These are phyloP conservation scores for Akanthomyces uredinophilus DNA, from an alignment of 2,329 filamentous ascomycete genomes.

Conservation along the genomic window DNA sequence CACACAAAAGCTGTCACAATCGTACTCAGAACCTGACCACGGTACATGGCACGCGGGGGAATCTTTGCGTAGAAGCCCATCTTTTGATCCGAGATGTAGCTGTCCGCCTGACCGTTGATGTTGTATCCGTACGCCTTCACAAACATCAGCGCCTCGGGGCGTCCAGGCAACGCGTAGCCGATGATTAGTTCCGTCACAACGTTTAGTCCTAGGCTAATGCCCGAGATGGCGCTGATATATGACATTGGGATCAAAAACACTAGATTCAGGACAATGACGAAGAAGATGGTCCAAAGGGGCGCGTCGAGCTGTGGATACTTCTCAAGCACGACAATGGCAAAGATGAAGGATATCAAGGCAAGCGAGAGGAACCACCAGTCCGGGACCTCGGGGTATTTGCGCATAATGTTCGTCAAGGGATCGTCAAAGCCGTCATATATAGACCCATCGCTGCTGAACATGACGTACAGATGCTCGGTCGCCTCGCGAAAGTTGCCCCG, in stretches of 20 bases:
- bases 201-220: slow-evolving; percentile 40
- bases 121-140: slow-evolving; percentile 49
- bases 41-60: slow-evolving; percentile 29
- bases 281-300: slow-evolving; percentile 27
- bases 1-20: slow-evolving; percentile 35
- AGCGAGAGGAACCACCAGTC: slow-evolving; percentile 39
- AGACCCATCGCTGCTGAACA: slow-evolving; percentile 31
- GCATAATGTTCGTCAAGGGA: slow-evolving; percentile 38
- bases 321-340: slow-evolving; percentile 28
- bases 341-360: slow-evolving; percentile 24
- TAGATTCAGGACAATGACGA: slow-evolving; percentile 31
- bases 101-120: slow-evolving; percentile 37
- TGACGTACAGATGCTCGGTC: slow-evolving; percentile 30
- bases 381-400: slow-evolving; percentile 40
- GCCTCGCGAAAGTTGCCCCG: slow-evolving; percentile 31
- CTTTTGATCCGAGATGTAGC: slow-evolving; percentile 32
- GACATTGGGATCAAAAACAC: slow-evolving; percentile 37
- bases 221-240: slow-evolving; percentile 36
- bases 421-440: slow-evolving; percentile 40
- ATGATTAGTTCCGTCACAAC: slow-evolving; percentile 40
- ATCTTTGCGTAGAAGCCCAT: slow-evolving; percentile 30
- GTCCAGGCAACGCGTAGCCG: slow-evolving; percentile 27
- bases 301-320: slow-evolving; percentile 25
- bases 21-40: slow-evolving; percentile 37
- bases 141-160: slow-evolving; percentile 42